A percentile compares a stretch with the other conserved stretches of the same genome.
Conservation (phyloP, 257 asterid genomes). For the Solanum sejunctum region DNA sequence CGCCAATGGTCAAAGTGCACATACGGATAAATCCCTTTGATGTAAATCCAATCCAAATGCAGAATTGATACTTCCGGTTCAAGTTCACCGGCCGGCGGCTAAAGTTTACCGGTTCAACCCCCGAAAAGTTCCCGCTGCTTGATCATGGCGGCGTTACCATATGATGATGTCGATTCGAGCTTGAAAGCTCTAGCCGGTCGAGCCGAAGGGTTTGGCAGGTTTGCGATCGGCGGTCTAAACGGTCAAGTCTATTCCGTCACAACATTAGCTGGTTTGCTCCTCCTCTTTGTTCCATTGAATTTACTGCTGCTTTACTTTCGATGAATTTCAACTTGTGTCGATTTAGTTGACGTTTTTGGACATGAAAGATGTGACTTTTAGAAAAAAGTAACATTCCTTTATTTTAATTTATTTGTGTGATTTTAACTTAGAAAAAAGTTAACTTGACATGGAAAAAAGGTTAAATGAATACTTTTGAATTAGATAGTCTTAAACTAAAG, state of each 20-base stretch:
- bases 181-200: constrained; percentile 53
- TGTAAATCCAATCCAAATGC: not conserved
- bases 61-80: not conserved
- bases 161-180: constrained; percentile 44
- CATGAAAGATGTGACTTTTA: not conserved
- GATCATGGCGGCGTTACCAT: constrained; percentile 35
- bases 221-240: constrained; percentile 58
- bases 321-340: too few species aligned
- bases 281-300: not conserved
- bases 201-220: constrained; percentile 89
- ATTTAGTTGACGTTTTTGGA: too few species aligned
- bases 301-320: too few species aligned
- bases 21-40: not conserved
- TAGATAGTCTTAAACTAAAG: too few species aligned
- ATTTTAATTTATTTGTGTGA: too few species aligned
- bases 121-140: not conserved
- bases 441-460: too few species aligned
- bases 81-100: not conserved
- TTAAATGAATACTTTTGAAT: too few species aligned
- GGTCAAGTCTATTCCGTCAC: constrained; percentile 58
- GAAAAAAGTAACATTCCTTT: too few species aligned
- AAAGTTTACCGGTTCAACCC: not conserved
- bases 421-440: too few species aligned
- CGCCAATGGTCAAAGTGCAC: not conserved
- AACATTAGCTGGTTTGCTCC: constrained; percentile 40